Percentiles rank a stretch among this genome's conserved stretches.
These are phyloP conservation scores for Hylodesmum podocarpum DNA, from an alignment of 306 rosid species.

Conservation along the genomic window DNA sequence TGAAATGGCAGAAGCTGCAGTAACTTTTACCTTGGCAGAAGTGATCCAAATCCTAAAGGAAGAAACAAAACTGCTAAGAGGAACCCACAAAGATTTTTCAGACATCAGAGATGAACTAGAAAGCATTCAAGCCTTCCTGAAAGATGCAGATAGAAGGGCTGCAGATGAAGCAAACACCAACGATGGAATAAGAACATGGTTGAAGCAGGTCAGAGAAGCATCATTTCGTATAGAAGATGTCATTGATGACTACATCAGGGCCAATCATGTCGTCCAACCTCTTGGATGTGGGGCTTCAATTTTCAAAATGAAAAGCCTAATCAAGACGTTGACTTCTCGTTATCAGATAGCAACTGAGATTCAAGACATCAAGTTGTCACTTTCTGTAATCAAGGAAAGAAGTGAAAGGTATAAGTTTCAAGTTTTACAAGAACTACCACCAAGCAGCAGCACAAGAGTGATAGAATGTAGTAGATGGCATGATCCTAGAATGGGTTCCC, in stretches of 20 bases:
- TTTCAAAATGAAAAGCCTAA: background rate
- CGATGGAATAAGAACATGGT: conserved; percentile 18
- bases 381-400: background rate
- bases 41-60: background rate
- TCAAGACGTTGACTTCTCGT: background rate
- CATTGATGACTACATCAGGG: background rate
- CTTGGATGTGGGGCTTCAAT: background rate
- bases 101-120: conserved; percentile 28
- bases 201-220: conserved; percentile 24
- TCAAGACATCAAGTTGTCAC: background rate
- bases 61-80: background rate
- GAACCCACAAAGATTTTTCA: background rate
- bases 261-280: background rate
- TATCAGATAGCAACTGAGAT: background rate
- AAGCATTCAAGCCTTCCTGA: conserved; percentile 21
- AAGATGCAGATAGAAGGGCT: conserved; percentile 28
- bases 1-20: conserved; percentile 27
- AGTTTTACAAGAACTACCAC: background rate
- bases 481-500: background rate
- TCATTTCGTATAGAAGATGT: conserved; percentile 17
- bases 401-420: background rate
- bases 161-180: background rate
- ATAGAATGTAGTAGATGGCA: background rate
- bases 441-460: background rate
- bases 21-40: background rate